Evolutionary conservation across 371 early-diverging fungal genomes (phyloP), one percentile per base, ranked within the genome.

Genomic region (Umbelopsis sp.): DNA sequence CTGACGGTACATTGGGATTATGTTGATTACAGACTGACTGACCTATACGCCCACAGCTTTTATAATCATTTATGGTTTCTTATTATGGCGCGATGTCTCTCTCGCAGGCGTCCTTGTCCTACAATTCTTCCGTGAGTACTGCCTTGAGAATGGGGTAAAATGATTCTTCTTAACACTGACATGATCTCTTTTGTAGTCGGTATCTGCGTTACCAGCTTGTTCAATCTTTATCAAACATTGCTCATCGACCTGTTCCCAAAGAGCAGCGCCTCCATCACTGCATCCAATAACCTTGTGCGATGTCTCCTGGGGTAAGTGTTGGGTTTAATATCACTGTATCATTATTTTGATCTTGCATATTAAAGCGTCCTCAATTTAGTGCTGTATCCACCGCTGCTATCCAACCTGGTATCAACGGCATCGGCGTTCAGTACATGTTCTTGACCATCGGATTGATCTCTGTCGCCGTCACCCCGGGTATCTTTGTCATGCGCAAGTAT

Each of bases 191-290:
- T 14, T 10, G 32, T 69, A 69, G 81, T 68, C 46, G 76, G 76
- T 10, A 67, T 72, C 38, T 35, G 57, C 16, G 63, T 65, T 20
- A 50, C 68, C 11, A 25, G 63, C 50, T 25, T 75, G 38, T 74
- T 71, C 37, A 77, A 67, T 48, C 63, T 70, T n/a, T 73, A 72
- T 7, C 78, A 77, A 48, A 76, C 82, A 1, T 35, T 82, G 29
- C 32, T 76, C 50, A 65, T 82, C 1, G 82, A 82, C 18, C 44
- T 82, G 16, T 80, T 72, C 45, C 82, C 82, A 16, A 74, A 74
- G 24, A 72, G 73, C 69, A 71, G 80, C 24, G 82, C 82, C 1
- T 75, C 82, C 41, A 78, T 80, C 35, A 78, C 82, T 24, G 82
- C 82, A 12, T 66, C 77, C 14, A 82, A 78, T 38, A 82, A 82